A percentile compares a stretch with the other conserved stretches of the same genome.
Evolutionary conservation across 306 rosid genomes (phyloP).

Genomic region (Luffa aegyptiaca): DNA sequence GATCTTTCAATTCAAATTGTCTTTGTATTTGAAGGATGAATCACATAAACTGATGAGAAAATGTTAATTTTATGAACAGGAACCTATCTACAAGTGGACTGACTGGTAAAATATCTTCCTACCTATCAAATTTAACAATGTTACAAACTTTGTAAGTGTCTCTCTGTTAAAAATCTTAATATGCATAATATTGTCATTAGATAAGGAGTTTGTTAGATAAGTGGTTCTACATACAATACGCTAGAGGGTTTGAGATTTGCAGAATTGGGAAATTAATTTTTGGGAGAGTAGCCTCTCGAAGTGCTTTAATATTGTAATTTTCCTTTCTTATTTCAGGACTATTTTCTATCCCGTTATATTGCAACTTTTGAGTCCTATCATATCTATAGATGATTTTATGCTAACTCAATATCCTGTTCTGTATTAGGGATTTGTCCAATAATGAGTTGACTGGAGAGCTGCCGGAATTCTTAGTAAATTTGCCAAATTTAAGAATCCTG

Average conservation of each 20-base stretch:
- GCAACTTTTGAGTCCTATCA: not conserved
- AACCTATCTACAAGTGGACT: constrained; percentile 33
- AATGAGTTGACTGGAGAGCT: constrained; percentile 29
- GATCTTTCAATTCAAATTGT: not conserved
- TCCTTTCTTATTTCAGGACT: not conserved
- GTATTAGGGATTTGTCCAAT: constrained; percentile 31
- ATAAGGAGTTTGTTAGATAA: not conserved
- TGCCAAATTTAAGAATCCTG: constrained; percentile 18
- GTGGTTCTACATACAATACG: not conserved
- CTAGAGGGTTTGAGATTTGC: not conserved
- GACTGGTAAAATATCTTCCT: constrained; percentile 20
- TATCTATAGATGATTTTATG: not conserved
- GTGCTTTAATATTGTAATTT: not conserved
- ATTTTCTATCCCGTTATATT: not conserved
- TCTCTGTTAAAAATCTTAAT: not conserved
- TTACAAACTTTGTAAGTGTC: constrained; percentile 32
- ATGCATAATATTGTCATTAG: not conserved
- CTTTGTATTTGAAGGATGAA: not conserved
- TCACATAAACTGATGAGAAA: not conserved
- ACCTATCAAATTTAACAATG: constrained; percentile 28
- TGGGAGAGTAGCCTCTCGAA: not conserved
- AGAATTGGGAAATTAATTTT: not conserved
- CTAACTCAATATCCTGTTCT: not conserved
- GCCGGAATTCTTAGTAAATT: constrained; percentile 21
- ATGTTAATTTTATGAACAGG: constrained; percentile 22